These are phyloP conservation scores for Dothidotthia symphoricarpi DNA, from an alignment of 2,329 filamentous ascomycete genomes.

Conservation along the genomic window DNA sequence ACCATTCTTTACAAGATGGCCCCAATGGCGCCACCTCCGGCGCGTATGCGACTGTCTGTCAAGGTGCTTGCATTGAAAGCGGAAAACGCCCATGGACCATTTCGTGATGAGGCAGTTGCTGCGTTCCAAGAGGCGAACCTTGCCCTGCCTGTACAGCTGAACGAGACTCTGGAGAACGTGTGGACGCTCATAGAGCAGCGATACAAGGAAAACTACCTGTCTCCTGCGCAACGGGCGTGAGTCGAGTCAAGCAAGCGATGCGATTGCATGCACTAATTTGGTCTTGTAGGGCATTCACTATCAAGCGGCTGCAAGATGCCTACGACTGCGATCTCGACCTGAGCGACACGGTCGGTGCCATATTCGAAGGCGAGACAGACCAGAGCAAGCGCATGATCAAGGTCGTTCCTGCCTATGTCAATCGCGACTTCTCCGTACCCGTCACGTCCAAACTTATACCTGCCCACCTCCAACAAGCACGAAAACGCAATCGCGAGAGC, in stretches of 20 bases:
- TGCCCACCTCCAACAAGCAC: constrained; percentile 9
- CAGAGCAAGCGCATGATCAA: constrained; percentile 29
- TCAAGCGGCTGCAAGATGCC: constrained; percentile 40
- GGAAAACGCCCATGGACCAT: constrained; percentile 22
- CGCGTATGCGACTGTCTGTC: constrained; percentile 32
- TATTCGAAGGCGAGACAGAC: constrained; percentile 34
- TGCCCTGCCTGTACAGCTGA: constrained; percentile 26
- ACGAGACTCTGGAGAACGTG: constrained; percentile 32
- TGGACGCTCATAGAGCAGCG: constrained; percentile 34
- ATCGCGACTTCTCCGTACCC: constrained; percentile 36
- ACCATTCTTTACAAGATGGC: too few relatives aligned
- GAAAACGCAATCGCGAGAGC: constrained; percentile 23
- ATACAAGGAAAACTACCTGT: constrained; percentile 38
- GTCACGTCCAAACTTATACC: constrained; percentile 32
- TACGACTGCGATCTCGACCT: constrained; percentile 40
- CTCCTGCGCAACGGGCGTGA: too few relatives aligned
- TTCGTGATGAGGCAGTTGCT: constrained; percentile 16
- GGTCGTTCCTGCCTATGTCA: constrained; percentile 28
- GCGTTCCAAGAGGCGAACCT: constrained; percentile 39
- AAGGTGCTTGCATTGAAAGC: constrained; percentile 28
- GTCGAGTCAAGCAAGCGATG: constrained; percentile 8
- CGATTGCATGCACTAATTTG: too few relatives aligned
- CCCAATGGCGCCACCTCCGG: constrained; percentile 10
- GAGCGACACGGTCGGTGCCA: constrained; percentile 35
- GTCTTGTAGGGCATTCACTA: constrained; percentile 33